Base-by-base conservation (phyloP, 768 basidiomycete genomes). In the Roridomyces roridus region DNA sequence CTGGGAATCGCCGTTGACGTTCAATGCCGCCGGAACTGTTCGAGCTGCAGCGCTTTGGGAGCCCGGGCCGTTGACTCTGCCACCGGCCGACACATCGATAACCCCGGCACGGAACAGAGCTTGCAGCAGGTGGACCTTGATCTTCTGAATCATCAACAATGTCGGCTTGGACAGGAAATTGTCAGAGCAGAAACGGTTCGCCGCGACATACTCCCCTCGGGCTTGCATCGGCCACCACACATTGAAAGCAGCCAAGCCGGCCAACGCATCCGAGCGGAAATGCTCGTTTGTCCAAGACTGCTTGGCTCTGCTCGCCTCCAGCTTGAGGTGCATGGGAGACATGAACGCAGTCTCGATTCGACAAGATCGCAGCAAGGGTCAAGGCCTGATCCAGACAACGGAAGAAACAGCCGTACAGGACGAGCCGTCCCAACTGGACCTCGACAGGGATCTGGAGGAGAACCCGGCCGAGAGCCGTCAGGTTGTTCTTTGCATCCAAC, bases 131-230 rank as follows among this genome's bases (percentile, higher is more conserved):
- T 95, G 92, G 2, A 73, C 75, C 71, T 91, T 90, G 67, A 94
- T 83, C 74, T 89, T 91, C 62, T 89, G 84, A 46, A 97, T 90
- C 69, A 87, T 78, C 18, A 93, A 73, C 46, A 97, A 72, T 0
- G 91, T 92, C n/a, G 91, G 86, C 67, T 91, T 93, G 24, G 88
- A 85, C 50, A 97, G 78, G 80, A 96, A 97, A 70, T 96, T 97
- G 31, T 94, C 88, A 36, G 74, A 67, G 71, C 88, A 90, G 73
- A 96, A 96, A 26, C 81, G 73, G 68, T 89, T 90, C 23, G 92
- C 93, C 3, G 77, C 68, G 23, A 70, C 66, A 65, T 86, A 89
- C 21, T 90, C 81, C 28, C 90, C 86, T 26, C 75, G 75, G 21
- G 81, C 82, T 62, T 94, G 88, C 70, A 92, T 69, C 14, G 74